These are phyloP conservation scores for Metarhizium album DNA, from an alignment of 2,329 filamentous ascomycete species.

Conservation along the genomic window DNA sequence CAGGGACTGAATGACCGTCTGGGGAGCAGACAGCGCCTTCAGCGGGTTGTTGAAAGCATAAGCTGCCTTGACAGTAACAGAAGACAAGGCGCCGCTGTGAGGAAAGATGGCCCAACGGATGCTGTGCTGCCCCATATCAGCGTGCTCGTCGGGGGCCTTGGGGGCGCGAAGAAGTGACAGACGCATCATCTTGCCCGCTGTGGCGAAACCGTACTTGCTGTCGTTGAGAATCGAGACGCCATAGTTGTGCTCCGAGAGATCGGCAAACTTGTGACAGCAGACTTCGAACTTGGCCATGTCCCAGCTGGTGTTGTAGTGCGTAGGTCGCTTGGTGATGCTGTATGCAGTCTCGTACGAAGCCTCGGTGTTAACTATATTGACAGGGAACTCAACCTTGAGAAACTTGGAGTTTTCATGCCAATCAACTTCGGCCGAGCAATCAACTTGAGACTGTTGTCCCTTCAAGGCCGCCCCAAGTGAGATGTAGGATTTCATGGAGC, in stretches of 20 bases:
- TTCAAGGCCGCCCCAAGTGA: constrained; percentile 61
- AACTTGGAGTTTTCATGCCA: constrained; percentile 98
- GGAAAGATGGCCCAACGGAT: constrained; percentile 89
- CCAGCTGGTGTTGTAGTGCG: constrained; percentile 96
- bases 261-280: constrained; percentile 89
- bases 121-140: constrained; percentile 82
- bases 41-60: constrained; percentile 87
- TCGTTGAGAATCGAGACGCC: constrained; percentile 92
- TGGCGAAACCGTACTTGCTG: constrained; percentile 92
- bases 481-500: constrained; percentile 78
- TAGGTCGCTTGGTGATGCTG: constrained; percentile 77
- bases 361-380: constrained; percentile 81
- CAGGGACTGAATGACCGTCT: constrained; percentile 17
- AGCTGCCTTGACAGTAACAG: constrained; percentile 68
- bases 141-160: constrained; percentile 86
- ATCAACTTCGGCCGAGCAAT: constrained; percentile 78
- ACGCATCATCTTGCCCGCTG: constrained; percentile 79
- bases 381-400: constrained; percentile 96
- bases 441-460: constrained; percentile 52
- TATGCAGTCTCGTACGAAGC: constrained; percentile 94
- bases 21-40: constrained; percentile 21
- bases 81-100: constrained; percentile 61
- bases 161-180: constrained; percentile 76
- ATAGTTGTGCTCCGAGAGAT: constrained; percentile 78
- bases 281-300: constrained; percentile 98